phyloP scores from a whole-genome alignment of 2,329 filamentous ascomycete genomes.

The Epichloe sylvatica region DNA sequence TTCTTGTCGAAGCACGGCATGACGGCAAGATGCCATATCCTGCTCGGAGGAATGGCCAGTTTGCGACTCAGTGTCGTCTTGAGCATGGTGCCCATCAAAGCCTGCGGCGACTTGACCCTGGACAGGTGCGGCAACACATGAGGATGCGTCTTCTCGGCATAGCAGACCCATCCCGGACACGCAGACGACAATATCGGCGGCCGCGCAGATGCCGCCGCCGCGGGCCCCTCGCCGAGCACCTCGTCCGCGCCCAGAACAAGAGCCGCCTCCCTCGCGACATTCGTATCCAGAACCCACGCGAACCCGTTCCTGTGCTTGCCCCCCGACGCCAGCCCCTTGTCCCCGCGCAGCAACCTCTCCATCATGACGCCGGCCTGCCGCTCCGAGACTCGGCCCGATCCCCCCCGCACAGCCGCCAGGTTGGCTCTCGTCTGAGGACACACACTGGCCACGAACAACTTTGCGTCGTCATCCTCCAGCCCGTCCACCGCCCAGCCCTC shows the following conservation, averaged over 20 bases:
- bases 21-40: conserved; percentile 86
- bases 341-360: conserved; percentile 57
- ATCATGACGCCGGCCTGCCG: conserved; percentile 69
- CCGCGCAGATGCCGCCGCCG: conserved; percentile 7
- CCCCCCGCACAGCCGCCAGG: conserved; percentile 69
- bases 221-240: conserved; percentile 29
- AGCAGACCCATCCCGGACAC: conserved; percentile 97
- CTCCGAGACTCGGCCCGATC: conserved; percentile 46
- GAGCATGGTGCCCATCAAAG: conserved; percentile 74
- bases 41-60: conserved; percentile 57
- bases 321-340: conserved; percentile 52
- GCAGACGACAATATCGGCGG: conserved; percentile 70
- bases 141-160: conserved; percentile 95
- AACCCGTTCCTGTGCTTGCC: conserved; percentile 66
- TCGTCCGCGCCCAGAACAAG: conserved; percentile 70
- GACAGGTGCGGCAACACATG: conserved; percentile 86
- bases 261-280: conserved; percentile 65
- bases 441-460: conserved; percentile 80
- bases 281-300: conserved; percentile 82
- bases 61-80: conserved; percentile 70
- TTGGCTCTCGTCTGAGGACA: conserved; percentile 85
- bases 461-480: conserved; percentile 46
- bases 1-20: conserved; percentile 99
- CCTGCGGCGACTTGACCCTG: conserved; percentile 84
- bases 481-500: conserved; percentile 26